Conservation (phyloP, 2,329 filamentous ascomycete genomes). For the Epichloe baconii region DNA sequence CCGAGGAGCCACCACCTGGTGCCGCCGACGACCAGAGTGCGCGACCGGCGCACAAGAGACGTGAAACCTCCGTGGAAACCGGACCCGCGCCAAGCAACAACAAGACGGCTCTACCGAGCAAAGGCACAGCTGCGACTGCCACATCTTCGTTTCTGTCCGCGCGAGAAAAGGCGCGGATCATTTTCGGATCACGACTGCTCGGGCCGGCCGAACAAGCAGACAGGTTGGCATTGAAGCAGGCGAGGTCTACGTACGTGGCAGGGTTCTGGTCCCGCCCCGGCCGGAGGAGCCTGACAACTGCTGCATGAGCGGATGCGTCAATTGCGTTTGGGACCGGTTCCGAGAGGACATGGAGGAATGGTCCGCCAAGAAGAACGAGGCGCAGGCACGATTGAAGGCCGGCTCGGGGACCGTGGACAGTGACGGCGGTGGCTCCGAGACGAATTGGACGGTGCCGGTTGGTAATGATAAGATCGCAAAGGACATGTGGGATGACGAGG, state of each 20-base stretch:
- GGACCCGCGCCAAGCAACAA: neutral
- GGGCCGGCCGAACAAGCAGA: slow-evolving; percentile 58
- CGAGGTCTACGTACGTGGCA: slow-evolving; percentile 52
- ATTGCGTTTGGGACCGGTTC: slow-evolving; percentile 91
- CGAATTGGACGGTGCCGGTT: slow-evolving; percentile 41
- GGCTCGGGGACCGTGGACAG: slow-evolving; percentile 55
- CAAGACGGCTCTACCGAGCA: slow-evolving; percentile 15
- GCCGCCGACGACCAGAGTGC: slow-evolving; percentile 19
- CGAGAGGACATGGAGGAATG: slow-evolving; percentile 89
- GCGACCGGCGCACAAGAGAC: slow-evolving; percentile 5
- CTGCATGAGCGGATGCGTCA: slow-evolving; percentile 97
- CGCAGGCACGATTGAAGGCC: slow-evolving; percentile 37
- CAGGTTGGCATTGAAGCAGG: slow-evolving; percentile 42
- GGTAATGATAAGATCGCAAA: slow-evolving; percentile 29
- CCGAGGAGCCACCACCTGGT: slow-evolving; percentile 30
- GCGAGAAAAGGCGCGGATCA: slow-evolving; percentile 47
- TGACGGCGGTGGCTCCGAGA: slow-evolving; percentile 62
- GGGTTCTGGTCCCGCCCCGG: slow-evolving; percentile 68
- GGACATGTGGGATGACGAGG: slow-evolving; percentile 47
- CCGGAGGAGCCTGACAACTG: slow-evolving; percentile 93
- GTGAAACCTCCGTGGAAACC: neutral
- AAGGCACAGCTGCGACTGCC: slow-evolving; percentile 5
- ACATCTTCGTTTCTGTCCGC: slow-evolving; percentile 11
- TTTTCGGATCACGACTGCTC: slow-evolving; percentile 71
- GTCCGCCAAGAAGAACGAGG: slow-evolving; percentile 52